phyloP scores from a whole-genome alignment of 225 moss, liverwort and hornwort species.

The Thuidium tamariscinum region DNA sequence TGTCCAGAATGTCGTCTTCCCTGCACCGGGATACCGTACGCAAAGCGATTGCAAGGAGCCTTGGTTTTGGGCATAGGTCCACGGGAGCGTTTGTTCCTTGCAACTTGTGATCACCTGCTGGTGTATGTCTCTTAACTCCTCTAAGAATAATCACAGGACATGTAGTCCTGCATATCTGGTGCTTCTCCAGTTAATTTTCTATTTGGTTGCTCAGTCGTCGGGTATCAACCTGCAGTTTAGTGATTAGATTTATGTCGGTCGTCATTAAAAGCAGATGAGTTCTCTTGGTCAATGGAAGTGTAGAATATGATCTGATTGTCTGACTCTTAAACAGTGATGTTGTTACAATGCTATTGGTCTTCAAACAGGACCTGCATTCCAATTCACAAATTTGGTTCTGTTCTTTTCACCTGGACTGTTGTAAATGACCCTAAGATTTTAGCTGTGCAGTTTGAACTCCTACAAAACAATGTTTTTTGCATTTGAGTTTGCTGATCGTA shows the following conservation, averaged over 20 bases:
- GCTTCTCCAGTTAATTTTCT: not conserved
- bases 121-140: conserved; percentile 51
- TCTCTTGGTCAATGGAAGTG: not conserved
- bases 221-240: not conserved
- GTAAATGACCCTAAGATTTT: not conserved
- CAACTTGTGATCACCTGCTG: conserved; percentile 70
- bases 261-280: not conserved
- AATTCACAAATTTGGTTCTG: not conserved
- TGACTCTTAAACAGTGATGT: not conserved
- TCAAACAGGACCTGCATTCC: not conserved
- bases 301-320: not conserved
- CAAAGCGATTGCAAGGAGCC: conserved; percentile 69
- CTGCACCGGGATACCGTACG: conserved; percentile 40
- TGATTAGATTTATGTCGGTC: not conserved
- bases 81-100: conserved; percentile 37
- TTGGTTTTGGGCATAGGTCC: conserved; percentile 58
- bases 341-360: not conserved
- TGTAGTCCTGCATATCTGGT: not conserved
- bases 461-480: not conserved
- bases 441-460: not conserved
- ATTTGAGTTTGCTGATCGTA: not conserved
- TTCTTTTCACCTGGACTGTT: not conserved
- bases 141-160: not conserved
- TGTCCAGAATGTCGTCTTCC: conserved; percentile 85
- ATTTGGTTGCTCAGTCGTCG: not conserved